These are phyloP conservation scores for Dictyostelium firmibasis DNA, from an alignment of 78 protist species.

Conservation along the genomic window DNA sequence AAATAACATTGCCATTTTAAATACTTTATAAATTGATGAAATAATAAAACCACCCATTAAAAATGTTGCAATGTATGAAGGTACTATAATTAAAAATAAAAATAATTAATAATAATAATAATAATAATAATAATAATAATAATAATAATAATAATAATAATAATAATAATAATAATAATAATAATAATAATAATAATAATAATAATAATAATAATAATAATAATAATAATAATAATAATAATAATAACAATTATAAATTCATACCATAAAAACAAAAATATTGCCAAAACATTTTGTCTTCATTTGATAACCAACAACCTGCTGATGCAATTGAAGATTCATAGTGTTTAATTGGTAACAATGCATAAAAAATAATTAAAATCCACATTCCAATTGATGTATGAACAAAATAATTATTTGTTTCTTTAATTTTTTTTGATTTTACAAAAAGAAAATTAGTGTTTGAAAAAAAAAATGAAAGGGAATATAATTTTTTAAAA, in stretches of 20 bases:
- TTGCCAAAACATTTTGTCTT: not conserved
- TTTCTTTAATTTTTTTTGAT: not conserved
- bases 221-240: not conserved
- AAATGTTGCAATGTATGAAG: not conserved
- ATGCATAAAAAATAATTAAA: not conserved
- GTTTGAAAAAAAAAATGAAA: not conserved
- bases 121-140: not conserved
- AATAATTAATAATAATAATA: not conserved
- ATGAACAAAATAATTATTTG: not conserved
- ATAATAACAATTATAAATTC: not conserved
- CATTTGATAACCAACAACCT: constrained; percentile 12
- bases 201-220: not conserved
- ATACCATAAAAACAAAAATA: constrained; percentile 31
- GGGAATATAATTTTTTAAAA: no score
- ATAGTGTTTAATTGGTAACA: not conserved
- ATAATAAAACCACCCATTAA: not conserved
- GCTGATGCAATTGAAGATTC: constrained; percentile 1
- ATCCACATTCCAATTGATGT: not conserved
- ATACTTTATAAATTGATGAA: not conserved
- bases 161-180: not conserved
- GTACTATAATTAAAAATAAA: not conserved
- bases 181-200: not conserved
- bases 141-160: not conserved
- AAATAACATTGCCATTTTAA: not conserved
- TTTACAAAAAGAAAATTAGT: not conserved